These are phyloP conservation scores for Fusarium heterosporum DNA, from an alignment of 2,329 filamentous ascomycete genomes.

Conservation along the genomic window DNA sequence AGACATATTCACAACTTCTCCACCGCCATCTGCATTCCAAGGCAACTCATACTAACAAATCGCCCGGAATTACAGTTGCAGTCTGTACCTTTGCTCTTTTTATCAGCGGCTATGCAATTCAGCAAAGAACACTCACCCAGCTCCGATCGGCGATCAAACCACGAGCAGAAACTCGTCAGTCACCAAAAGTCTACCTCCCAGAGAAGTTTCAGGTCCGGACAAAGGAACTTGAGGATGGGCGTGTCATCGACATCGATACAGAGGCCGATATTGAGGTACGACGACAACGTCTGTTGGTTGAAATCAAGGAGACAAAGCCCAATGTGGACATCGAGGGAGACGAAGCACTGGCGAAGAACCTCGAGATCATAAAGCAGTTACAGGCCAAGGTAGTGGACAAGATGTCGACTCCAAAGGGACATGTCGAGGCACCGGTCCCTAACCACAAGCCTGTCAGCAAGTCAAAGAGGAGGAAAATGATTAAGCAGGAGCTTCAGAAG, in stretches of 20 bases:
- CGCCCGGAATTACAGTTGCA: constrained; percentile 63
- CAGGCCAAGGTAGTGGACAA: constrained; percentile 50
- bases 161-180: constrained; percentile 52
- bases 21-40: constrained; percentile 37
- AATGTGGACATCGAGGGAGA: constrained; percentile 37
- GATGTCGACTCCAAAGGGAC: constrained; percentile 49
- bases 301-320: constrained; percentile 51
- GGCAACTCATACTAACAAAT: constrained; percentile 17
- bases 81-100: constrained; percentile 86
- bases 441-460: constrained; percentile 62
- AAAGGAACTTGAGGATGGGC: constrained; percentile 61
- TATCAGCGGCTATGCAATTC: constrained; percentile 86
- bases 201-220: constrained; percentile 62
- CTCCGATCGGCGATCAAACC: constrained; percentile 78
- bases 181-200: constrained; percentile 63
- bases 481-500: constrained; percentile 67
- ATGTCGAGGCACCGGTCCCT: constrained; percentile 53
- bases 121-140: constrained; percentile 84
- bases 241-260: constrained; percentile 55
- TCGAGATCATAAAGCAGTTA: constrained; percentile 50
- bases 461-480: constrained; percentile 66
- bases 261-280: constrained; percentile 49
- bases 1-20: constrained; percentile 42
- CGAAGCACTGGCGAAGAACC: constrained; percentile 43
- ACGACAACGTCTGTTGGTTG: constrained; percentile 48